Conservation (phyloP, 2,329 filamentous ascomycete genomes). For the Apiospora phragmitis region DNA sequence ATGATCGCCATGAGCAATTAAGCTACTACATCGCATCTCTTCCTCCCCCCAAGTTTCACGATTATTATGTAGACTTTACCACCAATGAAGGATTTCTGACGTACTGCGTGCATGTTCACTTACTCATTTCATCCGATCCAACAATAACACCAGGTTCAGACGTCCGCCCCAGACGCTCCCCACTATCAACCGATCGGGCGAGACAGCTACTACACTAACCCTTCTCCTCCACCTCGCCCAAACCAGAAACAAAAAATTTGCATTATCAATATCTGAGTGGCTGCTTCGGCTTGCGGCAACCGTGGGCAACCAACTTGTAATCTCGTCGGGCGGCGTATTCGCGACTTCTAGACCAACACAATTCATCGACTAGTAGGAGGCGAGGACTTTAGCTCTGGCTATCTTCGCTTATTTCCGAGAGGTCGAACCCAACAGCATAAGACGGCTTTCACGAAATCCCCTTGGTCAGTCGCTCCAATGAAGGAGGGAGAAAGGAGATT, state of each 20-base stretch:
- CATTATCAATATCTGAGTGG: slow-evolving; percentile 4
- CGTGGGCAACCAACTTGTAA: not conserved
- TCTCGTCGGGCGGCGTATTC: not conserved
- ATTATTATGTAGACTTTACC: not conserved
- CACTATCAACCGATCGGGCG: not conserved
- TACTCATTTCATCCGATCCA: not conserved
- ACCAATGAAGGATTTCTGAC: not conserved
- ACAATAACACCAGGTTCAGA: not conserved
- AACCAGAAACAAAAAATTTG: not conserved
- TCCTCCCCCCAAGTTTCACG: not conserved
- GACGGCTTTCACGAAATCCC: not conserved
- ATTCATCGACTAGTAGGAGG: not conserved
- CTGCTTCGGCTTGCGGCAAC: not conserved
- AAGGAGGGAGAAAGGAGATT: not conserved
- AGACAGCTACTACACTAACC: not conserved
- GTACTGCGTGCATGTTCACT: not conserved
- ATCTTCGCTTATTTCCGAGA: not conserved
- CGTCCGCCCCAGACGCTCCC: not conserved
- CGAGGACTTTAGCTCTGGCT: not conserved
- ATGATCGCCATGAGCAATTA: not conserved
- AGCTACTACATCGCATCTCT: not conserved
- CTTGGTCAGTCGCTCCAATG: not conserved
- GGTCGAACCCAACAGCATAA: not conserved
- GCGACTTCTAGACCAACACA: not conserved
- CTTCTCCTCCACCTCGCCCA: not conserved